Evolutionary conservation across 1,284 basidiomycete genomes (phyloP).

Genomic region (Phylloporus sp.): DNA sequence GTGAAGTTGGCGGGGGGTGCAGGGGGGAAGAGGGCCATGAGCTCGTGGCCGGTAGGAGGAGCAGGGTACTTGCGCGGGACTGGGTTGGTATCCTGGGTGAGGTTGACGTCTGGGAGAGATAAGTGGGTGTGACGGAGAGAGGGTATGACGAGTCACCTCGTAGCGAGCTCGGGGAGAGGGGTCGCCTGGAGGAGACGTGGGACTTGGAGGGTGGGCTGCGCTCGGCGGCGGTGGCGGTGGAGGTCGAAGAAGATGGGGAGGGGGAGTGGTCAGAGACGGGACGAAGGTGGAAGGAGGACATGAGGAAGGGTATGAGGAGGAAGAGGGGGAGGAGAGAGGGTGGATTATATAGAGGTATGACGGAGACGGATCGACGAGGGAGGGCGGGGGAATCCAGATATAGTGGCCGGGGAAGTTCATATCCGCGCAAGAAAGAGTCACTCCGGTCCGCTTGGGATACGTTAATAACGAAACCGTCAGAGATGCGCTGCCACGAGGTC

Average conservation of each 20-base stretch:
- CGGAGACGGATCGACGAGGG: constrained; percentile 30
- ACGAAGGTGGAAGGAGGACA: constrained; percentile 54
- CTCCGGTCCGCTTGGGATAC: constrained; percentile 32
- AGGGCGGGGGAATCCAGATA: constrained; percentile 20
- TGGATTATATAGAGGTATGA: constrained; percentile 31
- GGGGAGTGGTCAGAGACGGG: constrained; percentile 42
- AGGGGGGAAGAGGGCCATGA: constrained; percentile 80
- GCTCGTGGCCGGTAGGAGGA: constrained; percentile 76
- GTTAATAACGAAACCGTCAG: constrained; percentile 26
- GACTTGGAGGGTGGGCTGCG: constrained; percentile 32
- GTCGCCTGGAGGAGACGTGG: constrained; percentile 25
- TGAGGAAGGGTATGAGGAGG: constrained; percentile 47
- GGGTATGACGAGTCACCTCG: constrained; percentile 45
- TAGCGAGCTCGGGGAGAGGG: constrained; percentile 55
- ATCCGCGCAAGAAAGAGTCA: background rate
- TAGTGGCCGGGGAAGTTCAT: background rate
- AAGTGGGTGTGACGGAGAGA: background rate
- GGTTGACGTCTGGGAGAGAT: constrained; percentile 56
- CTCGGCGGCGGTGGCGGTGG: constrained; percentile 29
- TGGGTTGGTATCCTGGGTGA: constrained; percentile 51
- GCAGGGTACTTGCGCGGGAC: constrained; percentile 62
- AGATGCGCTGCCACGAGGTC: constrained; percentile 33
- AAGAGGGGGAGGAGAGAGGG: background rate
- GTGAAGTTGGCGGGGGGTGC: constrained; percentile 58
- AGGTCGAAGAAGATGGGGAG: constrained; percentile 29